phyloP scores from a whole-genome alignment of 805 yeast species.

The Metschnikowia chrysomelidarum region DNA sequence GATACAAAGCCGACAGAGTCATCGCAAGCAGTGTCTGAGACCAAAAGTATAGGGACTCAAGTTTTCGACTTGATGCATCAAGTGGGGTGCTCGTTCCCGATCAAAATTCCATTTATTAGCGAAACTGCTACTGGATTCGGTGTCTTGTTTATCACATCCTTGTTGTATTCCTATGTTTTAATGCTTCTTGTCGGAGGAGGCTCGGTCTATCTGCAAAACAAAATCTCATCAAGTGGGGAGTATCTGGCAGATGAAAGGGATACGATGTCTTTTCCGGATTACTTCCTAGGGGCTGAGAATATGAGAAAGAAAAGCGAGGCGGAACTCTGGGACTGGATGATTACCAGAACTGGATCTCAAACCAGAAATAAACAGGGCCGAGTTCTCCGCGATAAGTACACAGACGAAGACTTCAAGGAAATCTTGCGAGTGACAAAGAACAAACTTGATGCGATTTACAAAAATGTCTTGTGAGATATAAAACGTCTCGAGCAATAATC shows the following conservation, averaged over 20 bases:
- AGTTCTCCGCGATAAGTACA: conserved; percentile 1
- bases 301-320: conserved; percentile 9
- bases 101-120: conserved; percentile 13
- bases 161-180: conserved; percentile 12
- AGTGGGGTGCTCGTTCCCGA: conserved; percentile 14
- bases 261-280: conserved; percentile 13
- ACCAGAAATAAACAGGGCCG: neutral
- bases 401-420: conserved; percentile 14
- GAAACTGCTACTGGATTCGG: conserved; percentile 11
- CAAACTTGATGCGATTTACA: conserved; percentile 15
- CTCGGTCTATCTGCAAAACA: neutral
- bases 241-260: conserved; percentile 6
- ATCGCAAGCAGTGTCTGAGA: conserved; percentile 2
- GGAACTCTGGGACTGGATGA: conserved; percentile 20
- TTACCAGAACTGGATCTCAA: conserved; percentile 10
- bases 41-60: conserved; percentile 6
- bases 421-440: conserved; percentile 17
- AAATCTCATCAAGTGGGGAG: neutral
- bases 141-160: conserved; percentile 7
- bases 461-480: conserved; percentile 4
- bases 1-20: conserved; percentile 1
- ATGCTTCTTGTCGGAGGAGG: conserved; percentile 3
- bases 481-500: too few species aligned
- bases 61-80: conserved; percentile 11
- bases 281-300: conserved; percentile 9